Evolutionary conservation across 345 rosid genomes (phyloP), one percentile per base, ranked within the genome.

Genomic region (Camelina hispida): DNA sequence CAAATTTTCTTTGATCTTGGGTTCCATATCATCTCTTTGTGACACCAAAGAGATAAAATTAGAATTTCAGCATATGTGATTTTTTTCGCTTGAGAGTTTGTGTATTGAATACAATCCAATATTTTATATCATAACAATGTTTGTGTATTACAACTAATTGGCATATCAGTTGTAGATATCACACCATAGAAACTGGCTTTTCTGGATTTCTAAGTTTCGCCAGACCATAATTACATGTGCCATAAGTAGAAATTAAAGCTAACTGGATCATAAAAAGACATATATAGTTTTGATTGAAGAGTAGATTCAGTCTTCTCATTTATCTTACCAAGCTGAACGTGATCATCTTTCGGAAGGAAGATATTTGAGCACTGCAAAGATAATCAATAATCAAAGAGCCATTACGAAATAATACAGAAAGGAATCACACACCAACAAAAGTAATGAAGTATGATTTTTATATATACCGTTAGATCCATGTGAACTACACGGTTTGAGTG

Each of bases 401-500:
- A 60, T 57, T 66, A 40, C 30, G 42, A 25, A 58, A 62, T 46
- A 15, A 60, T 55, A 57, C 63, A 46, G 73, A 70, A 80, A 76
- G 34, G 62, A 58, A 58, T 53, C 35, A 40, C 50, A 71, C 63
- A 79, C 38, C 34, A 65, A 23, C 15, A 51, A 9, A 71, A 28
- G 68, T 54, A 44, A 68, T 51, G 54, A 43, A 30, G 47, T 6
- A 28, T 12, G 30, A 30, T 38, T 44, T 14, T 37, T 37, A 34
- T 68, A 47, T 64, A 56, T 83, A 92, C 99, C 88, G 93, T 95
- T 14, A 95, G 93, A 77, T 92, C 99, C 80, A 97, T 85, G 76
- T 95, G 99, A 76, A 90, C 88, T 63, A 95, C 93, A 15, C 99
- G 93, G 76, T 92, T 90, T 18, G 97, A 87, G 80, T 95, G 99